Percentiles rank a stretch among this genome's conserved stretches.
Evolutionary conservation across 2,329 filamentous ascomycete genomes (phyloP).

Genomic region (Pseudogymnoascus sp.): DNA sequence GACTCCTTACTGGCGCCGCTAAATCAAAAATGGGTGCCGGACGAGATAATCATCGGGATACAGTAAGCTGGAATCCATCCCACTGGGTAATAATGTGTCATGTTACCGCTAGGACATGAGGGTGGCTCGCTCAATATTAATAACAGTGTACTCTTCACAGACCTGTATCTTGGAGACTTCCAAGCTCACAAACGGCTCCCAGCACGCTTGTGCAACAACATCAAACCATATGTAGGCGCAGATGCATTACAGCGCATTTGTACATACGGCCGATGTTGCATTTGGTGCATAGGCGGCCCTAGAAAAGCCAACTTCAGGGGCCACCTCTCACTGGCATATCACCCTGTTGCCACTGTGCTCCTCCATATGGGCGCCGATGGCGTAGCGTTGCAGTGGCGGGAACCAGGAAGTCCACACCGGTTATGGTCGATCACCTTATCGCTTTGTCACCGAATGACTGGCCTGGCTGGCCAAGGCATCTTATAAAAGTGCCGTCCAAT

Average conservation of each 20-base stretch:
- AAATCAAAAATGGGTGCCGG: background rate
- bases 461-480: background rate
- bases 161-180: background rate
- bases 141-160: background rate
- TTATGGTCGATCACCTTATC: background rate
- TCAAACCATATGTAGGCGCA: background rate
- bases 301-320: background rate
- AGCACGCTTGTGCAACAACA: background rate
- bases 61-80: background rate
- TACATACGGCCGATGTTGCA: background rate
- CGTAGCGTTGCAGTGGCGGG: background rate
- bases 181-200: background rate
- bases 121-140: background rate
- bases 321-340: background rate
- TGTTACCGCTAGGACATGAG: background rate
- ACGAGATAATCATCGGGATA: background rate
- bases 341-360: background rate
- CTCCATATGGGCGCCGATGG: background rate
- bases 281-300: background rate
- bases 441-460: background rate
- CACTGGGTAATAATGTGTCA: slow-evolving; percentile 1
- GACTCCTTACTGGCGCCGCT: background rate
- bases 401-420: background rate
- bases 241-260: background rate
- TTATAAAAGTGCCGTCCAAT: background rate